Evolutionary conservation across 2,329 filamentous ascomycete genomes (phyloP).

Genomic region (Neocucurbitaria cava): DNA sequence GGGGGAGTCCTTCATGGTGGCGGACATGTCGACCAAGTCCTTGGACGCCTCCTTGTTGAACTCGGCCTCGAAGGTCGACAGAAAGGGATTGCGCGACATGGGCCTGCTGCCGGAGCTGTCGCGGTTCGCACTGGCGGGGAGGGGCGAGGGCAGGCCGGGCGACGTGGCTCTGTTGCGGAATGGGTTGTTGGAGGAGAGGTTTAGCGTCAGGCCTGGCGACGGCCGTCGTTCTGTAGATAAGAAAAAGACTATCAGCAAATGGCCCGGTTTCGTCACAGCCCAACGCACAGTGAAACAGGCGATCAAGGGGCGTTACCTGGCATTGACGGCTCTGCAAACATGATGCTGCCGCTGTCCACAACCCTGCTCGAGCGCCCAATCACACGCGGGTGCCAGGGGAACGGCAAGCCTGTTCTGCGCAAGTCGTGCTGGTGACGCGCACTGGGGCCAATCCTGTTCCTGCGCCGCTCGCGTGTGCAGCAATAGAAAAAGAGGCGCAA

Average conservation of each 20-base stretch:
- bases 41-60: slow-evolving; percentile 46
- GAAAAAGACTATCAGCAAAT: slow-evolving; percentile 36
- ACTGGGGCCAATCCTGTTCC: slow-evolving; percentile 22
- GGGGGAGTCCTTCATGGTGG: slow-evolving; percentile 51
- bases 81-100: slow-evolving; percentile 77
- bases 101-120: slow-evolving; percentile 66
- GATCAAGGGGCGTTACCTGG: slow-evolving; percentile 48
- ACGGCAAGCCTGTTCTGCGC: slow-evolving; percentile 23
- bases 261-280: slow-evolving; percentile 39
- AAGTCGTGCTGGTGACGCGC: slow-evolving; percentile 32
- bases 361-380: slow-evolving; percentile 45
- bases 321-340: slow-evolving; percentile 52
- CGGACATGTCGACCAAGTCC: slow-evolving; percentile 48
- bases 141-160: slow-evolving; percentile 50
- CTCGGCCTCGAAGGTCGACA: slow-evolving; percentile 63
- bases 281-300: slow-evolving; percentile 43
- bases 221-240: slow-evolving; percentile 53
- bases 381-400: slow-evolving; percentile 36
- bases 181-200: slow-evolving; percentile 78
- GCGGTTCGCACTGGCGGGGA: slow-evolving; percentile 51
- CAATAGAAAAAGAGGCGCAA: slow-evolving; percentile 22
- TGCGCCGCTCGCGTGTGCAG: slow-evolving; percentile 14
- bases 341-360: slow-evolving; percentile 44
- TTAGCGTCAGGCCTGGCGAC: slow-evolving; percentile 66
- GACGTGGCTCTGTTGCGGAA: slow-evolving; percentile 76